Conservation (phyloP, 164 flowering plant genomes). For the Taxillus chinensis region DNA sequence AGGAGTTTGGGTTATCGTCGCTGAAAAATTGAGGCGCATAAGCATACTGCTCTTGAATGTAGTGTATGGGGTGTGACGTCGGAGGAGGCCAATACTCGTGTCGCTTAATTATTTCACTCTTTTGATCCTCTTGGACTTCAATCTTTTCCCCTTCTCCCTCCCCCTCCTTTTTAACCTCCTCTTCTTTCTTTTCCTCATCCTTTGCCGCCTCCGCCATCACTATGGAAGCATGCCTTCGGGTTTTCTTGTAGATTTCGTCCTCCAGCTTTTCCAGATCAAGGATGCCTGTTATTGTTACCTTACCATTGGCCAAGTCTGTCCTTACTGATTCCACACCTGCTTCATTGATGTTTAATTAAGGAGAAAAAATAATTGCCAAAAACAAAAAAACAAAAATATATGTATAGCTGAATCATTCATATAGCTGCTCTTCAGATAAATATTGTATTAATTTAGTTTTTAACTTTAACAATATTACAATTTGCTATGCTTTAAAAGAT, state of each 20-base stretch:
- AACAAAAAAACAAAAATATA: not conserved
- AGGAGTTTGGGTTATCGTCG: slow-evolving; percentile 87
- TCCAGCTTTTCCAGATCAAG: slow-evolving; percentile 56
- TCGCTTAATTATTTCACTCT: slow-evolving; percentile 30
- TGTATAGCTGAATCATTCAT: not conserved
- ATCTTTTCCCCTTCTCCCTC: slow-evolving; percentile 15
- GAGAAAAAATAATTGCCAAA: not conserved
- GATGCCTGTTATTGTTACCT: slow-evolving; percentile 60
- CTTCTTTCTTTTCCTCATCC: slow-evolving; percentile 41
- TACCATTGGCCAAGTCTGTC: slow-evolving; percentile 38
- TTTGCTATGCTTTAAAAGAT: too few species aligned
- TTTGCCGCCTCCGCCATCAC: slow-evolving; percentile 39
- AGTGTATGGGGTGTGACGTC: slow-evolving; percentile 12
- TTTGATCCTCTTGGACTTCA: slow-evolving; percentile 30
- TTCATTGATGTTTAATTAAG: not conserved
- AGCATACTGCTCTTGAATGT: slow-evolving; percentile 23
- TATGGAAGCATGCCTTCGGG: slow-evolving; percentile 48
- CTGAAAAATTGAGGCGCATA: slow-evolving; percentile 63
- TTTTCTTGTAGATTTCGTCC: slow-evolving; percentile 50
- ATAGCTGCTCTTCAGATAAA: not conserved
- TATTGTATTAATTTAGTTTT: too few species aligned
- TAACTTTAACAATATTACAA: too few species aligned
- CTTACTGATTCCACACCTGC: slow-evolving; percentile 74
- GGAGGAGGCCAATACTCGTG: slow-evolving; percentile 56
- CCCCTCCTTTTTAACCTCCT: slow-evolving; percentile 31